Conservation (phyloP, 164 flowering plant genomes). For the Stephania yunnanensis region DNA sequence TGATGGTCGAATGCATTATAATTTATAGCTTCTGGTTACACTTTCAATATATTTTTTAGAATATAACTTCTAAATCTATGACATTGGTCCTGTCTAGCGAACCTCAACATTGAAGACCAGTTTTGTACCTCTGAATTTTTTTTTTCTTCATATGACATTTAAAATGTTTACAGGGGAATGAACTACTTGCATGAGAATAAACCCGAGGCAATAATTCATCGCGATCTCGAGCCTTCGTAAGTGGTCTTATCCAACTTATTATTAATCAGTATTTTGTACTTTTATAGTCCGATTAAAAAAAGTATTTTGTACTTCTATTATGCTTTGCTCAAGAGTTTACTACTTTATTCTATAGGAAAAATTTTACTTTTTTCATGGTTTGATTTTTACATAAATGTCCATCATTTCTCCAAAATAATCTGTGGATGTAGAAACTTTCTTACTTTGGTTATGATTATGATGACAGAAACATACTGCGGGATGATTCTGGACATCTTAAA, state of each 20-base stretch:
- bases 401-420: conserved; percentile 6
- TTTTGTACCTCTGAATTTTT: neutral
- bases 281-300: neutral
- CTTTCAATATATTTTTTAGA: neutral
- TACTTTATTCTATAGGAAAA: neutral
- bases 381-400: neutral
- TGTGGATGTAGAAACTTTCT: conserved; percentile 18
- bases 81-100: neutral
- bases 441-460: conserved; percentile 34
- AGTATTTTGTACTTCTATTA: neutral
- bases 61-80: neutral
- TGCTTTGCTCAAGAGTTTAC: neutral
- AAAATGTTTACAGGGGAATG: conserved; percentile 75
- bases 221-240: conserved; percentile 99
- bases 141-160: neutral
- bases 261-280: too few relatives aligned
- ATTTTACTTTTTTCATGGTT: neutral
- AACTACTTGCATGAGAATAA: conserved; percentile 89
- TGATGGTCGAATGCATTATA: neutral
- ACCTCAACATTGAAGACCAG: neutral
- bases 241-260: conserved; percentile 21
- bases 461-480: conserved; percentile 94
- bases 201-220: conserved; percentile 81
- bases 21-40: neutral
- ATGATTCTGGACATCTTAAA: conserved; percentile 95